These are phyloP conservation scores for Cocos nucifera DNA, from an alignment of 176 grass and related monocot genomes.

Conservation along the genomic window DNA sequence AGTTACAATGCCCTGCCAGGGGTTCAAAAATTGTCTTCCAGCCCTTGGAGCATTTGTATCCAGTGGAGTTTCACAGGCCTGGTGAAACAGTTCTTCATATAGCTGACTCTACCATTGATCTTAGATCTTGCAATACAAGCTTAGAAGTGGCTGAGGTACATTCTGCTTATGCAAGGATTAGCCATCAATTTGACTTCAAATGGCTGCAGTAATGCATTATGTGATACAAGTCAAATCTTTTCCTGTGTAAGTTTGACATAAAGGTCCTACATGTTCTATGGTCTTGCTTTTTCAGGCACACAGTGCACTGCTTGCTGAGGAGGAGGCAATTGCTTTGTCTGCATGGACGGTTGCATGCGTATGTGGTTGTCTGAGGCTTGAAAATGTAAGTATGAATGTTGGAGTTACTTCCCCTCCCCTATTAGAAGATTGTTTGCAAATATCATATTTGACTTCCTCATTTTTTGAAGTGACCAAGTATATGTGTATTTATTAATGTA, in stretches of 20 bases:
- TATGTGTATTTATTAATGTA: no score
- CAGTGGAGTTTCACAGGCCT: constrained; percentile 78
- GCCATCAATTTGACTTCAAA: background rate
- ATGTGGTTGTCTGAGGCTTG: constrained; percentile 90
- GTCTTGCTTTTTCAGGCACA: constrained; percentile 43
- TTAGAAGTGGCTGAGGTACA: constrained; percentile 84
- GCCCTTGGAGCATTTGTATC: constrained; percentile 89
- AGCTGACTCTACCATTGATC: constrained; percentile 83
- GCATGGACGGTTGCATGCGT: constrained; percentile 88
- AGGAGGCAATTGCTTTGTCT: constrained; percentile 95
- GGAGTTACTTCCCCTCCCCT: background rate
- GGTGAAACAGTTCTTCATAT: constrained; percentile 92
- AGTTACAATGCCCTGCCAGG: constrained; percentile 68
- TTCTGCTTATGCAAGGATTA: constrained; percentile 12
- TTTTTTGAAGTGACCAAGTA: no score
- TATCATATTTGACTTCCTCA: no score
- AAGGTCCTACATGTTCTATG: no score
- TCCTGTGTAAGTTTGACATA: no score
- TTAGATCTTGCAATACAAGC: constrained; percentile 66
- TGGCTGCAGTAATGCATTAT: background rate
- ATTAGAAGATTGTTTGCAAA: no score
- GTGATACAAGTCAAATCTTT: no score
- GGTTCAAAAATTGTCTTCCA: constrained; percentile 82
- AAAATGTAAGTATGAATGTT: constrained; percentile 53
- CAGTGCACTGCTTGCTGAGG: constrained; percentile 76